Evolutionary conservation across 495 filamentous ascomycete genomes (phyloP), one percentile per base, ranked within the genome.

Genomic region (Chaetomium tenue): DNA sequence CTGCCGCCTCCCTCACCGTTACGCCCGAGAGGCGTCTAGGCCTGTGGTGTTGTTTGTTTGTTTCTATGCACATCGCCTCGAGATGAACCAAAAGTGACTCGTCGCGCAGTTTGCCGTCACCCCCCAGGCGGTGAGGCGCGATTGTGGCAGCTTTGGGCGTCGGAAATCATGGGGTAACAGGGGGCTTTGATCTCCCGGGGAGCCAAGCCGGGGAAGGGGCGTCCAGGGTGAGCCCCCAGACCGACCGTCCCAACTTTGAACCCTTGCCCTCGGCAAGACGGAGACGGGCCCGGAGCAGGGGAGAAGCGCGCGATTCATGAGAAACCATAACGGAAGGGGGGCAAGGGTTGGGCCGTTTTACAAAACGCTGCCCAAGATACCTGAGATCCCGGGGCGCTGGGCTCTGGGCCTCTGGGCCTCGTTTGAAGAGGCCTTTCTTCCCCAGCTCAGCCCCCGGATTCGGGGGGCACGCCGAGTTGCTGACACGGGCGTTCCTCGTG

Each of bases 51-150:
- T 30, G 5, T 42, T 47, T 30, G 8, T 50, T 62, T 54, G 50
- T 30, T 37, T 37, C 33, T 7, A 37, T 3, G 9, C n/a, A n/a
- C n/a, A n/a, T n/a, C n/a, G n/a, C 33, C 6, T 37, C 33, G 11
- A 37, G 6, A 37, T 37, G 5, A 37, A n/a, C n/a, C n/a, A n/a
- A n/a, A 33, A 37, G 33, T 37, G 33, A 37, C 33, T 37, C 20
- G 22, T 46, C 30, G 58, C 57, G 40, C 51, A 46, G 22, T 26
- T 25, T 50, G 26, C 42, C 63, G 52, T 60, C 28, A 2, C 28
- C 56, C 57, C 33, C 9, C 61, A 65, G 65, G 69, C 69, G 67
- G 67, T 70, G 67, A 71, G 64, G 61, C 40, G 61, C 44, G 20
- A 46, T 56, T 47, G 39, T 56, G 39, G 52, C 52, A 46, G 60